phyloP scores from a whole-genome alignment of 495 filamentous ascomycete species.

The Neurospora sp. region DNA sequence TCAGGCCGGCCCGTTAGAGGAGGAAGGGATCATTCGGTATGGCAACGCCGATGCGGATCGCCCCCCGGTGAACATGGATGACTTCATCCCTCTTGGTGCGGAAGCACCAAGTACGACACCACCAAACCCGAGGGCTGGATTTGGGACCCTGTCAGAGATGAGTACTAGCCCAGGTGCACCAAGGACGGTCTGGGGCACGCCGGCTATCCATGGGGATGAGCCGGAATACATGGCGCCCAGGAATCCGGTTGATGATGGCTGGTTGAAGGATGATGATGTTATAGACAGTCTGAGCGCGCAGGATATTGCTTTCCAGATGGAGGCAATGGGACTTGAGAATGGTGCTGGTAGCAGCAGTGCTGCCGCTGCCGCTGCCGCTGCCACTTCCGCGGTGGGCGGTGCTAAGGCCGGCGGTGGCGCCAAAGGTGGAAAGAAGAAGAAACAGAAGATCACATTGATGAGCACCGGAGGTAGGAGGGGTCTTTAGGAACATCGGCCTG shows the following conservation, averaged over 20 bases:
- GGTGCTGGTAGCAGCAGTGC: conserved; percentile 10
- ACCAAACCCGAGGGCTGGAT: conserved; percentile 28
- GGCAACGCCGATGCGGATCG: conserved; percentile 13
- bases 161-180: conserved; percentile 66
- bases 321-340: conserved; percentile 29
- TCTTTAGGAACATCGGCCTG: conserved; percentile 1
- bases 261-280: conserved; percentile 53
- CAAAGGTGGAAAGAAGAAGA: conserved; percentile 73
- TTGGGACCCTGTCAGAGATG: conserved; percentile 40
- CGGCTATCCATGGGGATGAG: conserved; percentile 41
- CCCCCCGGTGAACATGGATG: conserved; percentile 34
- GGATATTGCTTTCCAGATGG: conserved; percentile 36
- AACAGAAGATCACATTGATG: conserved; percentile 92
- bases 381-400: conserved; percentile 10
- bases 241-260: conserved; percentile 54
- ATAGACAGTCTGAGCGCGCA: conserved; percentile 23
- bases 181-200: conserved; percentile 84
- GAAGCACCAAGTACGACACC: conserved; percentile 26
- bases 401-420: conserved; percentile 16
- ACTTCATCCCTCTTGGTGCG: conserved; percentile 58
- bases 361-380: conserved; percentile 8
- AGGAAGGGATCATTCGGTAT: conserved; percentile 24
- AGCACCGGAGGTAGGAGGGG: conserved; percentile 50
- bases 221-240: conserved; percentile 23
- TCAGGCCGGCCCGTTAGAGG: conserved; percentile 24